These are phyloP conservation scores for Eimeria nieschulzi DNA, from an alignment of 169 alveolate genomes.

Conservation along the genomic window DNA sequence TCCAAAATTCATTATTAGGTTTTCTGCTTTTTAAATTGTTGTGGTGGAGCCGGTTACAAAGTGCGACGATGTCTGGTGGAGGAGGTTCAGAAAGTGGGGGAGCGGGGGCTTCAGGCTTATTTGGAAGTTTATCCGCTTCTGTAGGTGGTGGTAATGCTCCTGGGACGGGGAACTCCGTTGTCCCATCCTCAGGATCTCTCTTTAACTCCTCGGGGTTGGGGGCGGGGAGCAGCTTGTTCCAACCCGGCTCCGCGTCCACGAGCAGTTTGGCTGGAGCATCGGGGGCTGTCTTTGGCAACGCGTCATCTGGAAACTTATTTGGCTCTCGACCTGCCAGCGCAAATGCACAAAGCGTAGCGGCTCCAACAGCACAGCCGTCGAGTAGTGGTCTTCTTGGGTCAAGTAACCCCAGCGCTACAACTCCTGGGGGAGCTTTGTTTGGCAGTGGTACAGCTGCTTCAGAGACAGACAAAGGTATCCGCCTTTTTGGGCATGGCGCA, in stretches of 20 bases:
- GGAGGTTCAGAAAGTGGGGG: constrained; percentile 2
- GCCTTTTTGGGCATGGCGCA: background rate
- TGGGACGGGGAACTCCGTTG: constrained; percentile 1
- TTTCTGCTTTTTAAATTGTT: too few species aligned
- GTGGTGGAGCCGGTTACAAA: too few species aligned
- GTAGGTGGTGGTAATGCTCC: constrained; percentile 22
- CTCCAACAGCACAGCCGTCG: constrained; percentile 18
- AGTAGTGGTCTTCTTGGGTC: constrained; percentile 44
- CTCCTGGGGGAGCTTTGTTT: constrained; percentile 12
- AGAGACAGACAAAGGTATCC: constrained; percentile 5
- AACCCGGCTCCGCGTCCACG: constrained; percentile 18
- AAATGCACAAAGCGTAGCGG: background rate
- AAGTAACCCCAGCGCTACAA: background rate
- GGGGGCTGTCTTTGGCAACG: constrained; percentile 31
- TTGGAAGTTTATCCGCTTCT: constrained; percentile 31
- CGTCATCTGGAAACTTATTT: background rate
- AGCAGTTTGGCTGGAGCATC: background rate
- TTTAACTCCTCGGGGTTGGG: constrained; percentile 40
- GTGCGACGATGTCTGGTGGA: constrained; percentile 40
- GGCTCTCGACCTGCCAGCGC: background rate
- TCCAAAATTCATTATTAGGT: too few species aligned
- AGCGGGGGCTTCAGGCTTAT: constrained; percentile 15
- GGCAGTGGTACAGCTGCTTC: constrained; percentile 35
- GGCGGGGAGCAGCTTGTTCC: background rate
- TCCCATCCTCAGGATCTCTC: constrained; percentile 23